Percentiles rank a stretch among this genome's conserved stretches.
These are phyloP conservation scores for Emergomyces africanus DNA, from an alignment of 2,329 filamentous ascomycete species.

Conservation along the genomic window DNA sequence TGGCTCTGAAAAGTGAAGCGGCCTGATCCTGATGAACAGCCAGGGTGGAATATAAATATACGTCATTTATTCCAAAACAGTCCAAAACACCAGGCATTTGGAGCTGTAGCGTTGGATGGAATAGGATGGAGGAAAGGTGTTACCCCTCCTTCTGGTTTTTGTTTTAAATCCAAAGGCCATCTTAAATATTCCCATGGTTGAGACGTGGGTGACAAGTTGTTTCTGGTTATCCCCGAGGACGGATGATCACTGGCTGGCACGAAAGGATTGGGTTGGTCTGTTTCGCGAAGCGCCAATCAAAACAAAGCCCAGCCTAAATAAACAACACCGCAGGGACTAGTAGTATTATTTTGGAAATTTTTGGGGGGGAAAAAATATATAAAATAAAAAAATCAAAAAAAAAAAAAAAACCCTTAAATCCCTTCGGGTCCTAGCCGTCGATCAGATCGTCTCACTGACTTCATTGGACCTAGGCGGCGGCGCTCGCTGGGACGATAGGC, in stretches of 20 bases:
- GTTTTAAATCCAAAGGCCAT: neutral
- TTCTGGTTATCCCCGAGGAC: neutral
- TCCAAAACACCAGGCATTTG: neutral
- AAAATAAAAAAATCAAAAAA: too few relatives aligned
- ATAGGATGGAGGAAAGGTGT: neutral
- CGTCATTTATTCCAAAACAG: neutral
- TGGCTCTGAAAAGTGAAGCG: neutral
- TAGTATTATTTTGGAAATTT: too few relatives aligned
- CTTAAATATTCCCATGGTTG: neutral
- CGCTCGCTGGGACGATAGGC: too few relatives aligned
- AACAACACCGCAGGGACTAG: too few relatives aligned
- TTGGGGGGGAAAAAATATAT: too few relatives aligned
- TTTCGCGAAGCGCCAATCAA: neutral
- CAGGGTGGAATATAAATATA: neutral
- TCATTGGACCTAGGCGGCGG: too few relatives aligned
- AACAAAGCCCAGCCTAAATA: neutral
- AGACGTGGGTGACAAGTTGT: neutral
- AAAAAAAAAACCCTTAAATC: too few relatives aligned
- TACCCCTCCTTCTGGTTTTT: neutral
- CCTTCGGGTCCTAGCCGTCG: too few relatives aligned
- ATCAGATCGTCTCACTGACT: too few relatives aligned
- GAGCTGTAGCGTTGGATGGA: neutral
- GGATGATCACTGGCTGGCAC: neutral
- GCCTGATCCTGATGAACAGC: neutral
- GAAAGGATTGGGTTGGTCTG: neutral